A percentile compares a stretch with the other conserved stretches of the same genome.
These are phyloP conservation scores for Gossypium lobatum DNA, from an alignment of 441 rosid species.

Conservation along the genomic window DNA sequence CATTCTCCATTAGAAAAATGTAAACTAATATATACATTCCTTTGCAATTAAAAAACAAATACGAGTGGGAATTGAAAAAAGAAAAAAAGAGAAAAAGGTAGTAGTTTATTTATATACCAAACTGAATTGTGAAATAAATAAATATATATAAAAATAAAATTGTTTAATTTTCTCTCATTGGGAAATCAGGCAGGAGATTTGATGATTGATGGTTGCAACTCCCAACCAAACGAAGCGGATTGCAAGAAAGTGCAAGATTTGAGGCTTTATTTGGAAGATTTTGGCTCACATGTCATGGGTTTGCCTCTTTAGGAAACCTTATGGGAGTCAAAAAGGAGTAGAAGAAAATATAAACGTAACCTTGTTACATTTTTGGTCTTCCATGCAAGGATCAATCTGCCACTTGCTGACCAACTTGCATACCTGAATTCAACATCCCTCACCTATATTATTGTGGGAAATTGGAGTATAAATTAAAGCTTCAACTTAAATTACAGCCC, in stretches of 20 bases:
- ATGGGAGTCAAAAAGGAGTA: neutral
- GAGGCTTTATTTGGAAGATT: neutral
- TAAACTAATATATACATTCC: neutral
- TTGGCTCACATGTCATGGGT: neutral
- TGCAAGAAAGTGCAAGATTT: neutral
- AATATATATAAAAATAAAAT: neutral
- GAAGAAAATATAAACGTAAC: no score
- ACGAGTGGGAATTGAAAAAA: neutral
- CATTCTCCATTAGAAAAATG: neutral
- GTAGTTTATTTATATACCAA: neutral
- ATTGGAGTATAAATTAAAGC: neutral
- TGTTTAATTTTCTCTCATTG: neutral
- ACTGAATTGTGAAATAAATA: neutral
- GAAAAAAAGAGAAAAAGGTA: neutral
- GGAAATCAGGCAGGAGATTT: neutral
- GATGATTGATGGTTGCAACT: constrained; percentile 27
- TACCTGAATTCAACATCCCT: no score
- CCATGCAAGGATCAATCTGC: neutral
- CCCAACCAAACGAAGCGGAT: constrained; percentile 12
- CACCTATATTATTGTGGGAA: neutral
- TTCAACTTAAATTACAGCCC: neutral
- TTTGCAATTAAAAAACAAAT: neutral
- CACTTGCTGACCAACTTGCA: constrained; percentile 2
- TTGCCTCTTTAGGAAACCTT: constrained; percentile 29
- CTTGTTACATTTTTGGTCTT: neutral